A percentile compares a stretch with the other conserved stretches of the same genome.
phyloP scores from a whole-genome alignment of 768 basidiomycete genomes.

The Candolleomyces efflorescens region DNA sequence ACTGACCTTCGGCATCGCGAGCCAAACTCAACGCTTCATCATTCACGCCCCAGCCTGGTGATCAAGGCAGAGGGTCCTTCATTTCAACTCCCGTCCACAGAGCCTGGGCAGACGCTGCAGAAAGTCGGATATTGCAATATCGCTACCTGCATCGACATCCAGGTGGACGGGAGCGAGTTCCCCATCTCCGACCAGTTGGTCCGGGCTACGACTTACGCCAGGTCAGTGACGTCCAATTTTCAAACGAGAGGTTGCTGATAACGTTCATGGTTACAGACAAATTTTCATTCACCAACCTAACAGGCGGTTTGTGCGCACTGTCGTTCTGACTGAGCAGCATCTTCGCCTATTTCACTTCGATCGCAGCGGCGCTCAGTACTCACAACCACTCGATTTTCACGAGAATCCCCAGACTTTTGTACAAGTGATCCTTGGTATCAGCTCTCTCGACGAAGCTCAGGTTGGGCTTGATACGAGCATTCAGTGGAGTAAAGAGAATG shows the following conservation, averaged over 20 bases:
- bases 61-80: too few relatives aligned
- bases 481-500: background rate
- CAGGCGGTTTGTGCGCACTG: background rate
- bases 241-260: background rate
- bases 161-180: background rate
- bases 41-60: too few relatives aligned
- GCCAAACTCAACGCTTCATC: too few relatives aligned
- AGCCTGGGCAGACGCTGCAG: too few relatives aligned
- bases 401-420: background rate
- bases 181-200: background rate
- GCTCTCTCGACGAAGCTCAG: background rate
- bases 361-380: background rate
- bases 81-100: too few relatives aligned
- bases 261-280: background rate
- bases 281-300: constrained; percentile 4
- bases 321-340: background rate
- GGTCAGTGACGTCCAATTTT: background rate
- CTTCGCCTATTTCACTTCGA: constrained; percentile 4
- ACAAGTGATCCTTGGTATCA: background rate
- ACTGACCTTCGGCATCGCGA: too few relatives aligned
- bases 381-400: background rate
- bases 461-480: constrained; percentile 2
- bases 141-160: background rate
- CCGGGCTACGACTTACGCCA: background rate
- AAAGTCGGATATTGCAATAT: background rate